Evolutionary conservation across 164 flowering plant genomes (phyloP).

Genomic region (Chimonanthus salicifolius): DNA sequence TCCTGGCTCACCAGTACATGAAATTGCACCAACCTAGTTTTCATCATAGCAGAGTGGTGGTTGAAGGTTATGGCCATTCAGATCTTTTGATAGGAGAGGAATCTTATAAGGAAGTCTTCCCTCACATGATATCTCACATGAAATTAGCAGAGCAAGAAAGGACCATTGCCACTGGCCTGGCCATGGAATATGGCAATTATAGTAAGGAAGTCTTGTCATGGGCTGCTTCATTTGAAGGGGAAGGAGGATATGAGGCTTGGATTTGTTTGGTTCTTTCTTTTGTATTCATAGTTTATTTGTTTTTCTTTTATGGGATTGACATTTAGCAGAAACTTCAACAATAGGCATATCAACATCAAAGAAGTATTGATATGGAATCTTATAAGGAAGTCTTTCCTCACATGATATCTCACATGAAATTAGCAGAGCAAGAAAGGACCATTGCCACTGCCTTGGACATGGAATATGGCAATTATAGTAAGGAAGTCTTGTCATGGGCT

Average conservation of each 20-base stretch:
- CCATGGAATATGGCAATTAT: constrained; percentile 9
- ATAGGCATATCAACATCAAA: not conserved
- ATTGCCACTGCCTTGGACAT: not conserved
- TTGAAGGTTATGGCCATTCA: constrained; percentile 59
- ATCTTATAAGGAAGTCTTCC: constrained; percentile 37
- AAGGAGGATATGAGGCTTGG: constrained; percentile 13
- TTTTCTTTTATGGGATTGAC: not conserved
- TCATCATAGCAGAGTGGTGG: constrained; percentile 43
- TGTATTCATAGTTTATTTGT: constrained; percentile 7
- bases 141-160: constrained; percentile 23
- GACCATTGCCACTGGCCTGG: not conserved
- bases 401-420: constrained; percentile 38
- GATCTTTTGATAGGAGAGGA: constrained; percentile 54
- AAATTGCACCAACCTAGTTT: constrained; percentile 56
- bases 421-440: constrained; percentile 20
- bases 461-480: constrained; percentile 13
- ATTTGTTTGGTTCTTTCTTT: constrained; percentile 11
- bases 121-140: constrained; percentile 44
- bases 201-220: constrained; percentile 31
- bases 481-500: constrained; percentile 34
- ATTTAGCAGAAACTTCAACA: not conserved
- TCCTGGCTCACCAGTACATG: constrained; percentile 54
- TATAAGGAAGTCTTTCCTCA: constrained; percentile 39
- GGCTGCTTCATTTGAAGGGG: constrained; percentile 19
- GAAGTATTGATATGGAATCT: too few relatives aligned